A percentile compares a stretch with the other conserved stretches of the same genome.
Conservation (phyloP, 352 stramenopile genomes). For the Pythium diclinum region DNA sequence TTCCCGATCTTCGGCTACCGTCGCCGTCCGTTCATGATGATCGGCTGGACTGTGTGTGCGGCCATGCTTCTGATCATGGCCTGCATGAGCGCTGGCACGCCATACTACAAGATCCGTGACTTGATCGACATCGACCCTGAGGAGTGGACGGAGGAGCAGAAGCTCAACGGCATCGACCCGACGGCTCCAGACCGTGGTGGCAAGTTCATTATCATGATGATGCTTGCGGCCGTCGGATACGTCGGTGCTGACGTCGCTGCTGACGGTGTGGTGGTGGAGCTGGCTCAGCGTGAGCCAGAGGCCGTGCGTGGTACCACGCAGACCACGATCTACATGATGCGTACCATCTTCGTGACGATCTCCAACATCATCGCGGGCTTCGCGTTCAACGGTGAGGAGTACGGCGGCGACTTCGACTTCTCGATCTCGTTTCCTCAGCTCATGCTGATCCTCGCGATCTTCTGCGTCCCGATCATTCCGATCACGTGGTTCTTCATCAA, state of each 20-base stretch:
- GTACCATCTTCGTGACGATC: conserved; percentile 2
- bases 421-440: background rate
- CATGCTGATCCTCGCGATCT: conserved; percentile 3
- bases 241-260: background rate
- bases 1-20: conserved; percentile 4
- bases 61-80: background rate
- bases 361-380: conserved; percentile 1
- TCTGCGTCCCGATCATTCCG: background rate
- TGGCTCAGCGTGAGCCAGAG: background rate
- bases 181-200: background rate
- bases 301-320: background rate
- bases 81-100: background rate
- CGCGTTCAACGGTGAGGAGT: conserved; percentile 1
- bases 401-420: background rate
- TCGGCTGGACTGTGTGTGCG: background rate
- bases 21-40: background rate
- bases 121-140: background rate
- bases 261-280: background rate
- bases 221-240: background rate
- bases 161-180: background rate
- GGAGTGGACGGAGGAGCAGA: conserved; percentile 1
- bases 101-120: background rate
- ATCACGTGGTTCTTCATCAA: conserved; percentile 3
- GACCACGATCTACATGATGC: conserved; percentile 4
- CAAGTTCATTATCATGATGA: conserved; percentile 4